phyloP scores from a whole-genome alignment of 225 moss, liverwort and hornwort species.

The Neckera pumila region DNA sequence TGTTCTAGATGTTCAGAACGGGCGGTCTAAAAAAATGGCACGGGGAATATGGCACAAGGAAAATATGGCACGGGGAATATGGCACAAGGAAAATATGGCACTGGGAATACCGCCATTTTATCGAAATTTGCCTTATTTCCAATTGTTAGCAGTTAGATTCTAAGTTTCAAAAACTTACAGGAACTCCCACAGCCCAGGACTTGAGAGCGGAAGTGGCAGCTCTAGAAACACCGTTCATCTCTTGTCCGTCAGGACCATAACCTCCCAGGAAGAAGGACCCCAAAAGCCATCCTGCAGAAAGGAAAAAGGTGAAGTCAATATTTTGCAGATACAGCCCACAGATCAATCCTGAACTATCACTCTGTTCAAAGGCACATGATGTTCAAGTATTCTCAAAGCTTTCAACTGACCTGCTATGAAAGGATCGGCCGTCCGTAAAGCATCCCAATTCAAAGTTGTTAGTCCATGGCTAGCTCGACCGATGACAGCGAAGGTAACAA shows the following conservation, averaged over 20 bases:
- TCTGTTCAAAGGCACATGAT: not conserved
- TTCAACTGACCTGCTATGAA: conserved; percentile 61
- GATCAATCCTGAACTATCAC: not conserved
- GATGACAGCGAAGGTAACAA: conserved; percentile 68
- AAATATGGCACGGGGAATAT: too few species aligned
- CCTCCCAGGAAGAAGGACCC: conserved; percentile 76
- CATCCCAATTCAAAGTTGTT: conserved; percentile 76
- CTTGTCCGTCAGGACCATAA: conserved; percentile 86
- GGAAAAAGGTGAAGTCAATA: not conserved
- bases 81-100: too few species aligned
- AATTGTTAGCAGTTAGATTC: not conserved
- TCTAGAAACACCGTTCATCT: conserved; percentile 54
- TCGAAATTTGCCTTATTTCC: too few species aligned
- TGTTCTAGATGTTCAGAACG: too few species aligned
- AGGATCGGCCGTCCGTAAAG: conserved; percentile 77
- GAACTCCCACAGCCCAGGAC: conserved; percentile 85
- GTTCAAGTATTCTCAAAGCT: not conserved
- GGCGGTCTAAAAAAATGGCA: too few species aligned
- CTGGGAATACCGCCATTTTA: too few species aligned
- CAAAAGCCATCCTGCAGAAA: conserved; percentile 68
- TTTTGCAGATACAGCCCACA: not conserved
- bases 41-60: too few species aligned
- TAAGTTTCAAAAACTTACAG: conserved; percentile 34
- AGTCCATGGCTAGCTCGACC: conserved; percentile 85
- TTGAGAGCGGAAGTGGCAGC: conserved; percentile 61